These are phyloP conservation scores for Lactarius psammicola DNA, from an alignment of 768 basidiomycete genomes.

Conservation along the genomic window DNA sequence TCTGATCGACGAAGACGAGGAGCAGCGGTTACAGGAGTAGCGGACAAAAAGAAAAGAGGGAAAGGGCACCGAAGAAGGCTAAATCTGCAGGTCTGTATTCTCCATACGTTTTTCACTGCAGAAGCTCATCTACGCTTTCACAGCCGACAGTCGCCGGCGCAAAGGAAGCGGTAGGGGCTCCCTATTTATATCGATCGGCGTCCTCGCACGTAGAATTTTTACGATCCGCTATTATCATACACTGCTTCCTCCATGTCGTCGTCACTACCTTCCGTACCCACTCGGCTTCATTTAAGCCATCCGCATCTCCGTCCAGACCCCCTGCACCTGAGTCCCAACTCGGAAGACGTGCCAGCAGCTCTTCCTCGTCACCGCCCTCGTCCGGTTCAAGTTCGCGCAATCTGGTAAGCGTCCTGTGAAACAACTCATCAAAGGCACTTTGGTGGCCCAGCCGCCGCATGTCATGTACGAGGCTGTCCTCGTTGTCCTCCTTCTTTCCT, in stretches of 20 bases:
- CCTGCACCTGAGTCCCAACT: conserved; percentile 3
- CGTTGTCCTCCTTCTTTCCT: conserved; percentile 31
- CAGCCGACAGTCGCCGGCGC: conserved; percentile 55
- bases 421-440: conserved; percentile 62
- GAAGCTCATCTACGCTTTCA: neutral
- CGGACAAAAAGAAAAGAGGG: conserved; percentile 66
- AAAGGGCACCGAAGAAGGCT: conserved; percentile 85
- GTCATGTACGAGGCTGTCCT: conserved; percentile 36
- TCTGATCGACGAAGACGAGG: conserved; percentile 64
- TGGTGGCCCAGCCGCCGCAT: conserved; percentile 55
- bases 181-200: neutral
- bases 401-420: conserved; percentile 57
- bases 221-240: conserved; percentile 7
- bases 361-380: conserved; percentile 15
- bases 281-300: neutral
- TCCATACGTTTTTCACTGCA: neutral
- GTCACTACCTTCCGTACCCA: neutral
- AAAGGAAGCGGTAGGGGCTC: conserved; percentile 41
- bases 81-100: conserved; percentile 58
- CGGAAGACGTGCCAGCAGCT: conserved; percentile 13
- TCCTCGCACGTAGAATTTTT: neutral
- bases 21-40: conserved; percentile 67
- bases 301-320: neutral
- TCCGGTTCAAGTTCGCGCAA: conserved; percentile 41
- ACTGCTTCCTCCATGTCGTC: conserved; percentile 15